Base-by-base conservation (phyloP, 2,329 filamentous ascomycete genomes). In the Lasiodiplodia theobromae region DNA sequence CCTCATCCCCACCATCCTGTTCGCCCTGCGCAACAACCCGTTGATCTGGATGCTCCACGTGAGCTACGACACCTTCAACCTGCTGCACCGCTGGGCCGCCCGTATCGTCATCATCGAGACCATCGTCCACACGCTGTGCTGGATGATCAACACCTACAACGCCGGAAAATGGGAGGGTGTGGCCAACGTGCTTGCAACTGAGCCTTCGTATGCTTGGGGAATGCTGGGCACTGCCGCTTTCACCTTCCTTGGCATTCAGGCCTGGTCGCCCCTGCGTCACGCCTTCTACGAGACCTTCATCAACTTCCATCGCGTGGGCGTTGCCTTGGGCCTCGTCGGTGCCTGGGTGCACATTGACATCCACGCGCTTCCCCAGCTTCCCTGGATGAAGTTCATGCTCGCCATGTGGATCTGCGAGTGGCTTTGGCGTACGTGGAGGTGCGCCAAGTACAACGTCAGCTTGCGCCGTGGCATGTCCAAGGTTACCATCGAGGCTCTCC, bases 231-330 rank as follows among this genome's bases (percentile, higher is more conserved):
- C 80, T 18, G 77, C 87, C 60, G 85, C 87, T 47, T 87, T 97
- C 76, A 73, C 87, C 51, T 77, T 92, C 54, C 84, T 98, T 56
- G 76, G 92, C 66, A 75, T 97, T 64, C 83, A 91, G 34, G 91
- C 93, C 11, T 83, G 92, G 66, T 95, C 93, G 2, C 91, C 94
- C 0, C 77, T 99, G 64, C 90, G 96, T 70, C 95, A 97, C 79
- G 94, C 94, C 49, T 97, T 97, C 78, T 99, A 99, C 82, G 96
- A 99, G 82, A 96, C 93, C 0, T 99, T 99, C 82, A 86, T 98
- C 74, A 93, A 92, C 77, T 81, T 91, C 37, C 96, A 98, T 81
- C 94, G 97, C 73, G 79, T 92, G 47, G 82, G 97, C 63, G 93
- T 90, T 49, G 79, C 91, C 44, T 76, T 92, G 66, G 83, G 85